A percentile compares a stretch with the other conserved stretches of the same genome.
These are phyloP conservation scores for Penicillium dipodomyicola DNA, from an alignment of 495 filamentous ascomycete genomes.

Conservation along the genomic window DNA sequence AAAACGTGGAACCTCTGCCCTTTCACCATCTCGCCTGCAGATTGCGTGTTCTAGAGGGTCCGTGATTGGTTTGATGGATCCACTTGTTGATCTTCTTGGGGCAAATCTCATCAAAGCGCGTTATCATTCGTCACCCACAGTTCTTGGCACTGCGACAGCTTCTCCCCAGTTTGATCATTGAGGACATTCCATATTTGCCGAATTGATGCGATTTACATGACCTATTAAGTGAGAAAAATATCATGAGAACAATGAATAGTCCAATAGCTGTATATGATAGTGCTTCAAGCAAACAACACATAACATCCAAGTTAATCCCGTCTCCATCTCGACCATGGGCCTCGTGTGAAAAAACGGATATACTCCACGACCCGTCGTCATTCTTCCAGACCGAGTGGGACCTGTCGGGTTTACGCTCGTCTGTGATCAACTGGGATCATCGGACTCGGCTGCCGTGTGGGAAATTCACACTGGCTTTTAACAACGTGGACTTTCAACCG, in stretches of 20 bases:
- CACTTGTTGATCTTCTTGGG: conserved; percentile 7
- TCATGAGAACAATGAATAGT: neutral
- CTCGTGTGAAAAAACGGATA: neutral
- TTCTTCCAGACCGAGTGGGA: conserved; percentile 35
- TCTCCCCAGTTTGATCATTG: neutral
- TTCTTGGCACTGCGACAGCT: conserved; percentile 1
- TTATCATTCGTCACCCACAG: conserved; percentile 4
- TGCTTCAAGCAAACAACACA: neutral
- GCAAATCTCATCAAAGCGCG: conserved; percentile 2
- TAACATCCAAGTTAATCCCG: neutral
- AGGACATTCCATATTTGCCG: neutral
- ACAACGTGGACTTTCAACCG: neutral
- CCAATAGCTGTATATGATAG: neutral
- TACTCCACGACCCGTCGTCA: conserved; percentile 33
- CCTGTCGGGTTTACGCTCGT: conserved; percentile 10
- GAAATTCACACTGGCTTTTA: conserved; percentile 1
- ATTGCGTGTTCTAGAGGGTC: conserved; percentile 34
- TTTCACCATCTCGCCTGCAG: conserved; percentile 35
- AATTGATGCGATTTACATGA: neutral
- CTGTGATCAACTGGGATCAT: conserved; percentile 19
- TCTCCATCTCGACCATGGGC: neutral
- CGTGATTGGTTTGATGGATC: conserved; percentile 25
- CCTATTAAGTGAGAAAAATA: neutral
- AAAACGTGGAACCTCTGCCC: conserved; percentile 29
- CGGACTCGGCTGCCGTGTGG: neutral